phyloP scores from a whole-genome alignment of 1,284 basidiomycete species.

The Papiliotrema fonsecae region DNA sequence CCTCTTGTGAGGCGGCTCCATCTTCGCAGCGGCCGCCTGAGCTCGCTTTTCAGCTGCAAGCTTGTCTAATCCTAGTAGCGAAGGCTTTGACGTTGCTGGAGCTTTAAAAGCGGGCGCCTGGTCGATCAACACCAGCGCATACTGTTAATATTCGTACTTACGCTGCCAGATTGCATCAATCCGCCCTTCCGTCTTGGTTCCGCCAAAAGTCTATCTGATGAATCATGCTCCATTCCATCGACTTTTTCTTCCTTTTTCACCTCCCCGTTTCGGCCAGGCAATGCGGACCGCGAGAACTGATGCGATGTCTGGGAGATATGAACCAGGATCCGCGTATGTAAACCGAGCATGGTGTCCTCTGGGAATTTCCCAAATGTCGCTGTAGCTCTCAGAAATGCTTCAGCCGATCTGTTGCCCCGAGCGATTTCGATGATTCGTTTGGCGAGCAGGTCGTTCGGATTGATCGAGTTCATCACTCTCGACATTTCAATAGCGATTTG shows the following conservation, averaged over 20 bases:
- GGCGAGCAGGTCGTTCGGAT: slow-evolving; percentile 77
- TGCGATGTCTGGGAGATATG: slow-evolving; percentile 56
- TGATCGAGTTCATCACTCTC: slow-evolving; percentile 67
- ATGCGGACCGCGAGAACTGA: slow-evolving; percentile 5
- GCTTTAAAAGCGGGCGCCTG: slow-evolving; percentile 72
- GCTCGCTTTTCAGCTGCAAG: slow-evolving; percentile 81
- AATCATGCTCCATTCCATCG: slow-evolving; percentile 68
- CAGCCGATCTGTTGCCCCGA: slow-evolving; percentile 57
- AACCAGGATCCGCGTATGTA: slow-evolving; percentile 58
- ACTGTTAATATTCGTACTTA: slow-evolving; percentile 41
- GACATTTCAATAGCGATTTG: slow-evolving; percentile 71
- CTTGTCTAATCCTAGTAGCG: slow-evolving; percentile 76
- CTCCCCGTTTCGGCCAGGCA: slow-evolving; percentile 15
- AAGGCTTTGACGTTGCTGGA: slow-evolving; percentile 66
- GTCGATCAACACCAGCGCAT: slow-evolving; percentile 6
- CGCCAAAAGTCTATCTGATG: slow-evolving; percentile 73
- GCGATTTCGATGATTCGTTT: slow-evolving; percentile 74
- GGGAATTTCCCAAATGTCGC: slow-evolving; percentile 81
- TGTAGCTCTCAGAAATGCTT: slow-evolving; percentile 65
- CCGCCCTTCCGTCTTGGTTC: slow-evolving; percentile 72
- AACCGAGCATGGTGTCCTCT: slow-evolving; percentile 57
- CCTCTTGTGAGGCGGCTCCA: slow-evolving; percentile 58
- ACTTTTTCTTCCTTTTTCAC: slow-evolving; percentile 6
- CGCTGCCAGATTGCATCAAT: slow-evolving; percentile 60
- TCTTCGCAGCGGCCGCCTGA: slow-evolving; percentile 52